A percentile compares a stretch with the other conserved stretches of the same genome.
Evolutionary conservation across 495 filamentous ascomycete species (phyloP).

Genomic region (Aspergillus cavernicola): DNA sequence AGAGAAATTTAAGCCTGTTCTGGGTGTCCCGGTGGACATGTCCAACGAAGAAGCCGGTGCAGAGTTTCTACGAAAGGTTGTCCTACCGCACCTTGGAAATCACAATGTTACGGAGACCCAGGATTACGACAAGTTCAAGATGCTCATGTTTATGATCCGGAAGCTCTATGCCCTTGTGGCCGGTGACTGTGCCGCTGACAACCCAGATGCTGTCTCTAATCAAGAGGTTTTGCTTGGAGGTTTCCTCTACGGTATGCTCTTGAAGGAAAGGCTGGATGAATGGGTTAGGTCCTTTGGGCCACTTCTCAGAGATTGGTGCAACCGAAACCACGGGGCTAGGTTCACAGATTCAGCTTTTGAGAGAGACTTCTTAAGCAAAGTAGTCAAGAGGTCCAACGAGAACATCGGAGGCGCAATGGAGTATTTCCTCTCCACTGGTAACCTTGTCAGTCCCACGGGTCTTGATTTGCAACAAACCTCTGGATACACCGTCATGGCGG

Average conservation of each 20-base stretch:
- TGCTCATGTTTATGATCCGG: conserved; percentile 92
- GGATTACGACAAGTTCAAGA: conserved; percentile 86
- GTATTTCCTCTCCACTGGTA: conserved; percentile 96
- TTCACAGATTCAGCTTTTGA: conserved; percentile 70
- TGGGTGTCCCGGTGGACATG: conserved; percentile 75
- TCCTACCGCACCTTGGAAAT: conserved; percentile 84
- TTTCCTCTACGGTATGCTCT: conserved; percentile 88
- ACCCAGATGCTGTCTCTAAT: conserved; percentile 91
- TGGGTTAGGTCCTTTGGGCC: conserved; percentile 66
- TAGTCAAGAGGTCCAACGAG: conserved; percentile 78
- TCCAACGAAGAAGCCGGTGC: conserved; percentile 82
- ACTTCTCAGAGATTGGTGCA: conserved; percentile 64
- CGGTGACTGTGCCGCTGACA: conserved; percentile 88
- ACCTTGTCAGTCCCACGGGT: conserved; percentile 83
- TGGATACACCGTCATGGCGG: conserved; percentile 92
- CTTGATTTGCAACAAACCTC: conserved; percentile 92
- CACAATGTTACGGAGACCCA: conserved; percentile 75
- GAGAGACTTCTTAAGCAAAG: conserved; percentile 71
- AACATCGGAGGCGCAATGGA: conserved; percentile 82
- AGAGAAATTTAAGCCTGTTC: conserved; percentile 80
- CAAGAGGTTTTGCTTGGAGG: conserved; percentile 92
- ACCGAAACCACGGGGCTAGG: conserved; percentile 53
- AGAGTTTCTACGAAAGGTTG: conserved; percentile 84
- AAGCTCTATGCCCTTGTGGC: conserved; percentile 91
- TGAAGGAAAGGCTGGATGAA: conserved; percentile 93